Percentiles rank a stretch among this genome's conserved stretches.
These are phyloP conservation scores for Iberis amara DNA, from an alignment of 441 rosid species.

Conservation along the genomic window DNA sequence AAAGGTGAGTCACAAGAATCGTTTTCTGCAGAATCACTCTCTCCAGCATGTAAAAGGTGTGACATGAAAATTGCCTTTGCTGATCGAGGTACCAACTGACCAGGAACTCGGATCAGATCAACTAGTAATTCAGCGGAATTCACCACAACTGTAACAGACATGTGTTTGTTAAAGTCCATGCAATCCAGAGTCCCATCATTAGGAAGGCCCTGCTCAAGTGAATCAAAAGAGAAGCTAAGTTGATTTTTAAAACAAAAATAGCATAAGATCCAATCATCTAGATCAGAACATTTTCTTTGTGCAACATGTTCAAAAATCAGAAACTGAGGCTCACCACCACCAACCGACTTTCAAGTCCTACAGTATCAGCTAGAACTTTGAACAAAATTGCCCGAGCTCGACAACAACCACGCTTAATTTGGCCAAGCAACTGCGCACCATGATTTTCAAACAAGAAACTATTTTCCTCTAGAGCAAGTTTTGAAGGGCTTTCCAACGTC, in stretches of 20 bases:
- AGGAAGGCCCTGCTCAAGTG: conserved; percentile 77
- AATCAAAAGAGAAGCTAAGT: conserved; percentile 10
- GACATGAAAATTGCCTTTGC: conserved; percentile 91
- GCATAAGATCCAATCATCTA: background rate
- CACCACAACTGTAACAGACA: conserved; percentile 84
- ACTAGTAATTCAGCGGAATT: conserved; percentile 89
- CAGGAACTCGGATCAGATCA: conserved; percentile 94
- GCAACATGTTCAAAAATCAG: conserved; percentile 1
- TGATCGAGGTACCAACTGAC: conserved; percentile 79
- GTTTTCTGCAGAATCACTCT: conserved; percentile 99
- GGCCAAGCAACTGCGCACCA: conserved; percentile 86
- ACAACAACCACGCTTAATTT: conserved; percentile 88
- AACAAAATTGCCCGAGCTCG: conserved; percentile 94
- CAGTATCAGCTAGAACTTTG: conserved; percentile 91
- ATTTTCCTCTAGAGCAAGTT: conserved; percentile 72
- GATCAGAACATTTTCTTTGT: background rate
- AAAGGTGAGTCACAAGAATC: conserved; percentile 99
- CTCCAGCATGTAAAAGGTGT: conserved; percentile 92
- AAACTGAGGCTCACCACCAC: conserved; percentile 66
- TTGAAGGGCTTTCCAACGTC: conserved; percentile 82
- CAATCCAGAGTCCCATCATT: conserved; percentile 77
- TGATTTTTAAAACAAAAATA: background rate
- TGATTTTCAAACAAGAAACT: conserved; percentile 64
- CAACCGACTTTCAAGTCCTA: conserved; percentile 90
- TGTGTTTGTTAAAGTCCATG: conserved; percentile 77